Evolutionary conservation across 345 rosid species (phyloP), one percentile per base, ranked within the genome.

Genomic region (Garcia nutans): DNA sequence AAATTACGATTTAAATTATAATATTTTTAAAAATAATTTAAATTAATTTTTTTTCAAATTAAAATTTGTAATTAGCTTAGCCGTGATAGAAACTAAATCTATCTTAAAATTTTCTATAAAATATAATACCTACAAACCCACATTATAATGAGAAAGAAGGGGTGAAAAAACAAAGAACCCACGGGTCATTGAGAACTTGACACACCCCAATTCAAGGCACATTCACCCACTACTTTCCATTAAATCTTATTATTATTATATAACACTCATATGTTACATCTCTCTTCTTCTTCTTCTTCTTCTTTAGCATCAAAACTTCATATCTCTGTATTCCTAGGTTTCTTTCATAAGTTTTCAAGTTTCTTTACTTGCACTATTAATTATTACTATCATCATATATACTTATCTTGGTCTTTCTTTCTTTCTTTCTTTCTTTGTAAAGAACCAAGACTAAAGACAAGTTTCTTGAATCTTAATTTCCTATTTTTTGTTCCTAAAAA

Each of bases 121-220:
- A 28, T 28, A 54, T 28, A 13, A 2, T 19, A n/a, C 11, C 24
- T 9, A 22, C 17, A 23, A 67, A 28, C 49, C 71, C 57, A 11
- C 24, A 6, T 67, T 5, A 50, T 56, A n/a, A 22, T 66, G 62
- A 42, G 52, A 52, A 37, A 37, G 6, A 37, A 37, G 41, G 41
- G 72, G 64, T n/a, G n/a, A 56, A 80, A 74, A 24, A 23, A 72
- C 56, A 45, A 71, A 59, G 28, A 69, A 73, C 22, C 70, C 70
- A 44, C 70, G 65, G 64, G 72, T 72, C 75, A 76, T 75, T 57
- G 33, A 75, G 74, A 52, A 61, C 75, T 80, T 67, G 65, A 71
- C 72, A 73, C 76, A 19, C 67, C 71, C 66, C 60, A 72, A 75
- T 12, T 56, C 77, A 75, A 83, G 58, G 73, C 82, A 71, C 55